phyloP scores from a whole-genome alignment of 1,139 yeast genomes.

The Yamadazyma diddensiae region DNA sequence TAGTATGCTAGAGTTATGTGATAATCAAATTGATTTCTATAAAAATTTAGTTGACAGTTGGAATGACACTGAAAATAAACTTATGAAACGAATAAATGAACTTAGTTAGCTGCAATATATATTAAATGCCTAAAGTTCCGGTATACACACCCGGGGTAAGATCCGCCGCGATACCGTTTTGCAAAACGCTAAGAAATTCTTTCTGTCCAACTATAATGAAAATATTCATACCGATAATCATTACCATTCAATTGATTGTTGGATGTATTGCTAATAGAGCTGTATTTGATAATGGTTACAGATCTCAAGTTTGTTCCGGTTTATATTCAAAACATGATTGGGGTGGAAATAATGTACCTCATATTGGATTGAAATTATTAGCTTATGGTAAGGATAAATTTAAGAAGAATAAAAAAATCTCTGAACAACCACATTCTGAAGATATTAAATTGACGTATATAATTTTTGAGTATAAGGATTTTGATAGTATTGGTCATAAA shows the following conservation, averaged over 20 bases:
- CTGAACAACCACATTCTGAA: conserved; percentile 20
- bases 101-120: conserved; percentile 12
- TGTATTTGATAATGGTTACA: conserved; percentile 38
- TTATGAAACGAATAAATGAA: conserved; percentile 38
- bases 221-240: conserved; percentile 4
- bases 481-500: conserved; percentile 59
- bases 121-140: too few species aligned
- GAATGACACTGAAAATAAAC: conserved; percentile 54
- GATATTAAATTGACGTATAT: conserved; percentile 59
- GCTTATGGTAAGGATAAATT: conserved; percentile 32
- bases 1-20: conserved; percentile 68
- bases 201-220: too few species aligned
- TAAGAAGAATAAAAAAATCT: conserved; percentile 19
- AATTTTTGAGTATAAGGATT: conserved; percentile 81
- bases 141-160: too few species aligned
- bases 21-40: conserved; percentile 74
- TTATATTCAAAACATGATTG: conserved; percentile 85
- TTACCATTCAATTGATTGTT: conserved; percentile 5
- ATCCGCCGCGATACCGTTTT: too few species aligned
- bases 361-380: conserved; percentile 49
- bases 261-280: conserved; percentile 44
- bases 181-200: too few species aligned
- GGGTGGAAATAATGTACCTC: conserved; percentile 74
- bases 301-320: conserved; percentile 79
- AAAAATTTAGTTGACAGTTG: conserved; percentile 69